phyloP scores from a whole-genome alignment of 768 basidiomycete species.

The Panaeolus cyanescens region DNA sequence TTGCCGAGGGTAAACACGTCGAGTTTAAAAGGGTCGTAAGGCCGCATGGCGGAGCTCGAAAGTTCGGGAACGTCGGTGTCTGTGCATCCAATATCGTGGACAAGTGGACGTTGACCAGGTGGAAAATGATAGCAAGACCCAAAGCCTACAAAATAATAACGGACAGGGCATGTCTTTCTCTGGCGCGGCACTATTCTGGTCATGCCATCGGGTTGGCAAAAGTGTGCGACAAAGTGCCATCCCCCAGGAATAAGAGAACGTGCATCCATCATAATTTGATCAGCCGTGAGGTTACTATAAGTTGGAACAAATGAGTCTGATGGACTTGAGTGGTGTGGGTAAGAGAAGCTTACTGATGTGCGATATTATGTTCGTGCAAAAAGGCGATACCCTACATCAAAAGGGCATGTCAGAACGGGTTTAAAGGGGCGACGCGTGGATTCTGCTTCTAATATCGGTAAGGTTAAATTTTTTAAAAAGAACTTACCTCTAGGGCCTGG shows the following conservation, averaged over 20 bases:
- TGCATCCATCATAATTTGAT: conserved; percentile 41
- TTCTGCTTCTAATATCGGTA: not conserved
- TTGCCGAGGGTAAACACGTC: conserved; percentile 32
- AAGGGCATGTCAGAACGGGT: conserved; percentile 12
- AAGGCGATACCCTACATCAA: conserved; percentile 28
- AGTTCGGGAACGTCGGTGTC: conserved; percentile 28
- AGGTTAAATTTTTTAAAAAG: not conserved
- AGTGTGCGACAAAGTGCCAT: conserved; percentile 34
- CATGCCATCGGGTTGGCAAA: conserved; percentile 31
- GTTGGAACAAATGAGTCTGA: not conserved
- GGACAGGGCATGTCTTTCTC: conserved; percentile 35
- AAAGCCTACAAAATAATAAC: conserved; percentile 41
- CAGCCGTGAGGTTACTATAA: conserved; percentile 28
- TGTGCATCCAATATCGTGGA: conserved; percentile 21
- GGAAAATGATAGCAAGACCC: conserved; percentile 25
- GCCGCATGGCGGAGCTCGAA: conserved; percentile 10
- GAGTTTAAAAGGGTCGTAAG: conserved; percentile 30
- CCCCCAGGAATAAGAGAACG: conserved; percentile 30
- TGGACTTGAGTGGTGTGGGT: not conserved
- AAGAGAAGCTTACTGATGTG: conserved; percentile 27
- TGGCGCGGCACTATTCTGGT: conserved; percentile 25
- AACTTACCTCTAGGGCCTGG: conserved; percentile 28
- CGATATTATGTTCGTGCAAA: conserved; percentile 31
- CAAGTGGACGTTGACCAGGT: conserved; percentile 17
- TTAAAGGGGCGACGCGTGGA: not conserved